Conservation (phyloP, 176 grass and related monocot species). For the Hordeum marinum region DNA sequence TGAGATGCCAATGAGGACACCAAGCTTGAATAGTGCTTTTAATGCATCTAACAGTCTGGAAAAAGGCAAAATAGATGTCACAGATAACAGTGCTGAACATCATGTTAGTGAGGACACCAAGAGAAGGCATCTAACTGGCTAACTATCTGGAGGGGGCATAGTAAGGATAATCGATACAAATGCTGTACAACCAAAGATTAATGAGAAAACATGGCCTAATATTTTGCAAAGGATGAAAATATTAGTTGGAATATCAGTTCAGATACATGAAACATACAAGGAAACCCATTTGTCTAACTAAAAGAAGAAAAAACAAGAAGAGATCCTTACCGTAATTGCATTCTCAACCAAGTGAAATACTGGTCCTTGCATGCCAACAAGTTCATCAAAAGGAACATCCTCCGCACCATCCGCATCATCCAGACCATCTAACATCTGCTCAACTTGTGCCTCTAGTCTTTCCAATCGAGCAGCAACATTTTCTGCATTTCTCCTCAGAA, state of each 20-base stretch:
- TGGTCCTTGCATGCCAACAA: conserved; percentile 98
- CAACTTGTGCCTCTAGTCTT: conserved; percentile 95
- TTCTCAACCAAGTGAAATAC: conserved; percentile 99
- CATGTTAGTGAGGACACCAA: background rate
- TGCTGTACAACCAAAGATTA: background rate
- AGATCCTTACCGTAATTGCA: conserved; percentile 80
- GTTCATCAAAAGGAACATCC: conserved; percentile 97
- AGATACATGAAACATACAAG: background rate
- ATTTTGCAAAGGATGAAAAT: background rate
- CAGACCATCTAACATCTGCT: conserved; percentile 97
- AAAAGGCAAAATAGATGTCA: background rate
- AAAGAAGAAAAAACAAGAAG: background rate
- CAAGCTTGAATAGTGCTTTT: too few relatives aligned
- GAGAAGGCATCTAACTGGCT: background rate
- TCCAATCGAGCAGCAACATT: conserved; percentile 95
- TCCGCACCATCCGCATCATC: conserved; percentile 99
- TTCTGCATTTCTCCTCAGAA: conserved; percentile 96
- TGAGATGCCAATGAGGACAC: background rate
- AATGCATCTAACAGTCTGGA: background rate
- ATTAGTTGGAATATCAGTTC: background rate
- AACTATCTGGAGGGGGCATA: background rate
- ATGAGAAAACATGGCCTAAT: background rate
- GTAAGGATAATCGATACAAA: background rate
- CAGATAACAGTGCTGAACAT: background rate
- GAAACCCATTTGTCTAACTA: background rate